Evolutionary conservation across 345 rosid species (phyloP), one percentile per base, ranked within the genome.

Genomic region (Euphorbia peplus): DNA sequence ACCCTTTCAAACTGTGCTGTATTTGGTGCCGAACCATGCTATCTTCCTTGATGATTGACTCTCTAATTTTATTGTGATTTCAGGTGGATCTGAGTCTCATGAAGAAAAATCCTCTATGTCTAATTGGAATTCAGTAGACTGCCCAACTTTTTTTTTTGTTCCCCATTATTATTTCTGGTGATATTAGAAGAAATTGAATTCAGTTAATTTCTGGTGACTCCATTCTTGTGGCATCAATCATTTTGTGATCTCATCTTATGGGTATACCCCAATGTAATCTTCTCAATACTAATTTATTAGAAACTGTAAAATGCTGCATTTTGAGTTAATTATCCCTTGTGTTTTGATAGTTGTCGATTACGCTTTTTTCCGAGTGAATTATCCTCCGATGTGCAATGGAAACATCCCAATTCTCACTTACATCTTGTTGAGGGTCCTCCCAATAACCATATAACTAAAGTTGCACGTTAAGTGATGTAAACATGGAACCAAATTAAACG

Each of bases 51-150:
- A 5, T 51, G 15, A n/a, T 15, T 66, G 57, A 68, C 52, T 41
- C 37, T n/a, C 6, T 0, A 16, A 21, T 9, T 2, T 25, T 12
- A 15, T 39, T 51, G 52, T 64, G 52, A 4, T 66, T 75, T 68
- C 90, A 93, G 96, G 97, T 93, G 65, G 93, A 93, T 84, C 96
- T 93, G 58, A 74, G 68, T 66, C 95, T 86, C 76, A 85, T 91
- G 72, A 87, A 93, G 83, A 78, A 73, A 60, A 93, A 89, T 77
- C 89, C 89, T 0, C 68, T 93, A 1, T 90, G 96, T 47, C 87
- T 86, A 9, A 73, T 93, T 28, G 98, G 97, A 71, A 76, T 84
- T 54, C 6, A 71, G 55, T 83, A 80, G 67, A 39, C 16, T 53
- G 50, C 16, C 15, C 25, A 30, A 26, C 4, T 48, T 18, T 48